Conservation (phyloP, 257 asterid genomes). For the Orobanche coerulescens region DNA sequence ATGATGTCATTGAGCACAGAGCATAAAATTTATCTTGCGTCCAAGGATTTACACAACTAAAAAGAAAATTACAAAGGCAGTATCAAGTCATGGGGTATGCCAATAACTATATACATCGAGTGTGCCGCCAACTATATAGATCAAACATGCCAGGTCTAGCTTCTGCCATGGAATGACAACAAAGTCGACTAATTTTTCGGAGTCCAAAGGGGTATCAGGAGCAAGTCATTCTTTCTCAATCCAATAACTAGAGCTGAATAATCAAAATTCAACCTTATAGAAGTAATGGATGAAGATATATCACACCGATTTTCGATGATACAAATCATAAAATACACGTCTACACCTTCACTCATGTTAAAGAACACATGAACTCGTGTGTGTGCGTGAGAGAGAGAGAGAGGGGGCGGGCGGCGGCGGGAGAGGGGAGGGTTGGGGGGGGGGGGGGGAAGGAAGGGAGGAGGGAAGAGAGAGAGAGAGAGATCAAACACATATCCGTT, state of each 20-base stretch:
- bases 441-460: too few relatives aligned
- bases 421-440: too few relatives aligned
- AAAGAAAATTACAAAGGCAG: neutral
- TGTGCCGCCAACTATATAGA: too few relatives aligned
- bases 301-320: neutral
- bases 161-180: neutral
- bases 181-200: neutral
- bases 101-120: neutral
- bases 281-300: neutral
- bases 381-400: neutral
- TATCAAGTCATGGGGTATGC: neutral
- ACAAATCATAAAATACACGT: neutral
- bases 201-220: neutral
- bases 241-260: constrained; percentile 8
- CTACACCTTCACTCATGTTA: neutral
- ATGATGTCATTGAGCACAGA: neutral
- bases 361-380: neutral
- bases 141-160: too few relatives aligned
- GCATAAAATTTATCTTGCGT: neutral
- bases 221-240: neutral
- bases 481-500: too few relatives aligned
- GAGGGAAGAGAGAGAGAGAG: too few relatives aligned
- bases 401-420: too few relatives aligned
- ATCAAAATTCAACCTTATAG: neutral
- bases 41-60: neutral